These are phyloP conservation scores for Voacanga thouarsii DNA, from an alignment of 257 asterid genomes.

Conservation along the genomic window DNA sequence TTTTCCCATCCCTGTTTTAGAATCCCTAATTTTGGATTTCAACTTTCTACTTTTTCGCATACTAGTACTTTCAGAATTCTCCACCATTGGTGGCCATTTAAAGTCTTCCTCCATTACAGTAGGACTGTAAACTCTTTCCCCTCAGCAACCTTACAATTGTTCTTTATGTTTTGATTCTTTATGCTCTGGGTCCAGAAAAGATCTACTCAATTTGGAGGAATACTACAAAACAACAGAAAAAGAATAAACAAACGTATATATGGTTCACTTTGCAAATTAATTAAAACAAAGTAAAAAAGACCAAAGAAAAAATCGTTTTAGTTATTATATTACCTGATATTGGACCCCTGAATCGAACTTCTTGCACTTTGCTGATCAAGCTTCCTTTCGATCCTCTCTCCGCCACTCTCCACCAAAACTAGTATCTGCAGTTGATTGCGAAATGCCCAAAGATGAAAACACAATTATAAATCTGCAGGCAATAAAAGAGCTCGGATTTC, in stretches of 20 bases:
- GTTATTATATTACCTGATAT: constrained; percentile 35
- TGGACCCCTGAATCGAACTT: constrained; percentile 44
- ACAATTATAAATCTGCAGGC: background rate
- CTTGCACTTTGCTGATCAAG: constrained; percentile 12
- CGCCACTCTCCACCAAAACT: constrained; percentile 37
- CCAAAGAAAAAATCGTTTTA: background rate
- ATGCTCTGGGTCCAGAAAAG: constrained; percentile 16
- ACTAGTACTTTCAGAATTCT: constrained; percentile 23
- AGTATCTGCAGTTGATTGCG: constrained; percentile 27
- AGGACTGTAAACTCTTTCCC: constrained; percentile 6
- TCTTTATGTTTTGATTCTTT: constrained; percentile 16
- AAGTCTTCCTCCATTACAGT: constrained; percentile 17
- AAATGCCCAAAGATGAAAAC: background rate
- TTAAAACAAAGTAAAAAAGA: background rate
- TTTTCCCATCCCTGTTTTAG: constrained; percentile 21
- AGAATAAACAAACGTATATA: constrained; percentile 2
- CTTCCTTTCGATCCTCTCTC: constrained; percentile 62
- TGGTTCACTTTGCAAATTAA: background rate
- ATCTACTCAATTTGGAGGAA: constrained; percentile 21
- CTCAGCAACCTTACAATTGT: constrained; percentile 7
- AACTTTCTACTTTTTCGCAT: constrained; percentile 21
- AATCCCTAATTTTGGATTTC: constrained; percentile 24
- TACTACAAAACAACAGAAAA: constrained; percentile 24
- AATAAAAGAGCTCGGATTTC: background rate
- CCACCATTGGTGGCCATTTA: constrained; percentile 5